Evolutionary conservation across 225 moss, liverwort and hornwort genomes (phyloP), one percentile per base, ranked within the genome.

Genomic region (Polytrichum commune): DNA sequence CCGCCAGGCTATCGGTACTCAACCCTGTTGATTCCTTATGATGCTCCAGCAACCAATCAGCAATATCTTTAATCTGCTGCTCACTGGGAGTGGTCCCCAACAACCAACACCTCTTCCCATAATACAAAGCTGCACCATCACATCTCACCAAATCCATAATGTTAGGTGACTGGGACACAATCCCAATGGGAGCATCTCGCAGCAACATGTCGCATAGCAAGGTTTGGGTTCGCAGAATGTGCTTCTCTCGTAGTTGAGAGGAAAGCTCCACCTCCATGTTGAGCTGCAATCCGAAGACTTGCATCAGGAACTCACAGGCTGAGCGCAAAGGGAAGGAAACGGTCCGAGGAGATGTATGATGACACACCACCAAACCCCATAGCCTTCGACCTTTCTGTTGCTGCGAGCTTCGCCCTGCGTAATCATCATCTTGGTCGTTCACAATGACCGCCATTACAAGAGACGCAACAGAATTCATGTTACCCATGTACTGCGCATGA

Each of bases 401-500:
- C 27, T 77, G 79, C 27, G 61, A 32, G 3, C 71, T 82, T 19
- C 86, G 77, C 60, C 28, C 75, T 27, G 6, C 25, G 20, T 7
- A 2, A 63, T 78, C 83, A 18, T 80, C 80, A 27, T 86, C 86
- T 65, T 75, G 73, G 56, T 86, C 86, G 67, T 86, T 86, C 7
- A 86, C 80, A 61, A 86, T 80, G 58, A 86, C 86, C 18, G 86
- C 86, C 61, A 86, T 69, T 1, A 83, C 83, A 64, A 86, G 56
- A 4, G 86, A 86, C 28, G 86, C 83, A 0, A 73, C 67, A 13
- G 83, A 80, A 5, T 73, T 75, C 83, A 86, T 86, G 60, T 86
- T 86, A 30, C 80, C 80, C 86, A 86, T 86, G 73, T 86, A 86
- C 77, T 86, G 86, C 58, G 86, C 86, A 60, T 86, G 86, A 33